A percentile compares a stretch with the other conserved stretches of the same genome.
Conservation (phyloP, 108 stramenopile genomes). For the Parietichytrium sp. region DNA sequence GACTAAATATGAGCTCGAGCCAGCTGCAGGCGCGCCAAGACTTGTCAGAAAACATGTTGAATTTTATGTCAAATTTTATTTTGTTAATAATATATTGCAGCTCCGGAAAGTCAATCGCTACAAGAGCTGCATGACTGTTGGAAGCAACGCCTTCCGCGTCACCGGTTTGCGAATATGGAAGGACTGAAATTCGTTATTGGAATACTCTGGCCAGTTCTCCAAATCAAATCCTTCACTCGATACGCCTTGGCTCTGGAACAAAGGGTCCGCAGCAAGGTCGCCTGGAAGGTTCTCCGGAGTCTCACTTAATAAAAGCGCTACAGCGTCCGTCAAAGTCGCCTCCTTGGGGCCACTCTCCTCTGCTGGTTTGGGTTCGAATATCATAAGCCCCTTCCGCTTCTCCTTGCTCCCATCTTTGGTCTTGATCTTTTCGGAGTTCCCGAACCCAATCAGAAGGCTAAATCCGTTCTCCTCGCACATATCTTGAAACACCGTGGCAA, state of each 20-base stretch:
- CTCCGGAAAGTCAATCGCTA: no score
- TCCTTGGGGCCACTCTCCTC: no score
- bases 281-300: background rate
- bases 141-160: background rate
- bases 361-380: background rate
- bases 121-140: background rate
- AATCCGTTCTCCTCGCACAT: background rate
- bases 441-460: background rate
- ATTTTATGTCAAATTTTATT: no score
- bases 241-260: background rate
- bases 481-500: background rate
- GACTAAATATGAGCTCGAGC: no score
- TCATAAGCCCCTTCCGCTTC: background rate
- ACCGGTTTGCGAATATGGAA: background rate
- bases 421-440: background rate
- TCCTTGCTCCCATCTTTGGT: background rate
- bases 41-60: no score
- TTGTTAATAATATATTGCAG: no score
- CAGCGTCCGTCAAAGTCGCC: no score
- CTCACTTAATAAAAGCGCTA: no score
- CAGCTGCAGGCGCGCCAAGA: no score
- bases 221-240: background rate
- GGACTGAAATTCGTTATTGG: background rate
- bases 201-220: no score
- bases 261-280: background rate